These are phyloP conservation scores for Suillus subluteus DNA, from an alignment of 768 basidiomycete species.

Conservation along the genomic window DNA sequence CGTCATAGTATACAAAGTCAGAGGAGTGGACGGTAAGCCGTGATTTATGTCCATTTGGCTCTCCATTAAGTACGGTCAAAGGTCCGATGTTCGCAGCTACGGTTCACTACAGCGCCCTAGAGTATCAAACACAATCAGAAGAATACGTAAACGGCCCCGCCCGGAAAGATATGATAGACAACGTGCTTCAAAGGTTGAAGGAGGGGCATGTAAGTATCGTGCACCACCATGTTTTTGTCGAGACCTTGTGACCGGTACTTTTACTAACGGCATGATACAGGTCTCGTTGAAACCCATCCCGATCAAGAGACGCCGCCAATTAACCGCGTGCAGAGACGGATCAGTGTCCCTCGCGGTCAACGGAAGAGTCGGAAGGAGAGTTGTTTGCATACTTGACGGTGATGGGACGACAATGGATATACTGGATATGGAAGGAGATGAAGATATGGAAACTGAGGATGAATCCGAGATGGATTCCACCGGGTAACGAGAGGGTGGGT, in stretches of 20 bases:
- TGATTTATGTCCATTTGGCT: constrained; percentile 23
- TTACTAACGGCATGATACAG: constrained; percentile 45
- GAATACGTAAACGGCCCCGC: constrained; percentile 55
- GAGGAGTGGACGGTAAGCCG: constrained; percentile 46
- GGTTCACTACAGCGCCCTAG: constrained; percentile 61
- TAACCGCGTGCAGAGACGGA: constrained; percentile 56
- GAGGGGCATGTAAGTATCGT: constrained; percentile 63
- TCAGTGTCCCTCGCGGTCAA: constrained; percentile 69
- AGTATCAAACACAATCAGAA: constrained; percentile 53
- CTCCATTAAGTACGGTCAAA: constrained; percentile 40
- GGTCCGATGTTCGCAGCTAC: constrained; percentile 65
- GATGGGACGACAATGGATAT: constrained; percentile 68
- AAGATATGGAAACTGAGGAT: constrained; percentile 46
- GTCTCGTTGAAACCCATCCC: constrained; percentile 49
- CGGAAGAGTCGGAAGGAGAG: constrained; percentile 71
- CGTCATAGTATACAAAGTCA: constrained; percentile 63
- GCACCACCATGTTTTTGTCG: constrained; percentile 33
- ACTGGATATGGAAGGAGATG: constrained; percentile 76
- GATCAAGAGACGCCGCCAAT: constrained; percentile 59
- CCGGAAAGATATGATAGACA: constrained; percentile 69
- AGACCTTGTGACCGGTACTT: constrained; percentile 33
- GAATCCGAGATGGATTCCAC: constrained; percentile 27
- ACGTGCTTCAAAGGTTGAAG: constrained; percentile 58
- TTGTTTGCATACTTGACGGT: constrained; percentile 73
- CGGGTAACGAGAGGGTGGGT: constrained; percentile 19